Percentiles rank a stretch among this genome's conserved stretches.
These are phyloP conservation scores for Gamsiella multidivaricata DNA, from an alignment of 192 early-diverging fungal genomes.

Conservation along the genomic window DNA sequence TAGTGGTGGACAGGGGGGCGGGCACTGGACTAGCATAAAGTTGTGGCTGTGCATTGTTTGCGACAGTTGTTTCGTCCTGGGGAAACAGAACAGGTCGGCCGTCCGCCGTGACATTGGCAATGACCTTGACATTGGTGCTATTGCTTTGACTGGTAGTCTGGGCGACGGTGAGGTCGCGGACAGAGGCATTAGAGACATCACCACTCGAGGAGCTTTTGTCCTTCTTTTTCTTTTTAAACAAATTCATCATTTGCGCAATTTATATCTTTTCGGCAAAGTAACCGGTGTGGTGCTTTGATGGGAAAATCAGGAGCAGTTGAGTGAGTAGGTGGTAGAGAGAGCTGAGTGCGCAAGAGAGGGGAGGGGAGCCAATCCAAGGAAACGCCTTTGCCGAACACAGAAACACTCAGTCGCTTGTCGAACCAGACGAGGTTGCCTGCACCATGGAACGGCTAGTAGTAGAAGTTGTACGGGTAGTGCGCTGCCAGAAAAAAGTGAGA, in stretches of 20 bases:
- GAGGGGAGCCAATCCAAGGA: too few relatives aligned
- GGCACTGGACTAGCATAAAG: neutral
- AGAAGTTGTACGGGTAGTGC: too few relatives aligned
- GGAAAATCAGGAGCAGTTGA: too few relatives aligned
- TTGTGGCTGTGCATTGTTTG: conserved; percentile 4
- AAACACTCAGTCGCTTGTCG: too few relatives aligned
- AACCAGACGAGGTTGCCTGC: too few relatives aligned
- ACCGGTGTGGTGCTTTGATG: too few relatives aligned
- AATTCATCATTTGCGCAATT: neutral
- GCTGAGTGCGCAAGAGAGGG: too few relatives aligned
- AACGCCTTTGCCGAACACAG: too few relatives aligned
- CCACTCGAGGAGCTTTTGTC: neutral
- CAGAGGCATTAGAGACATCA: neutral
- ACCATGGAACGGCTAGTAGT: too few relatives aligned
- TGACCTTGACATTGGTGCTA: neutral
- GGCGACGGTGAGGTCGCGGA: neutral
- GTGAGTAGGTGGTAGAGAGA: too few relatives aligned
- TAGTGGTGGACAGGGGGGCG: neutral
- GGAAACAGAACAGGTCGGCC: neutral
- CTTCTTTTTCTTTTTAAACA: conserved; percentile 23
- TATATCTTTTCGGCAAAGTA: neutral
- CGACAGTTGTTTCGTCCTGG: neutral
- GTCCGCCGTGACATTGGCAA: neutral
- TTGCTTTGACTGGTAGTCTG: neutral
- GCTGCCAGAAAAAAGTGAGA: too few relatives aligned